Conservation (phyloP, 2,329 filamentous ascomycete genomes). For the Diplodia seriata region DNA sequence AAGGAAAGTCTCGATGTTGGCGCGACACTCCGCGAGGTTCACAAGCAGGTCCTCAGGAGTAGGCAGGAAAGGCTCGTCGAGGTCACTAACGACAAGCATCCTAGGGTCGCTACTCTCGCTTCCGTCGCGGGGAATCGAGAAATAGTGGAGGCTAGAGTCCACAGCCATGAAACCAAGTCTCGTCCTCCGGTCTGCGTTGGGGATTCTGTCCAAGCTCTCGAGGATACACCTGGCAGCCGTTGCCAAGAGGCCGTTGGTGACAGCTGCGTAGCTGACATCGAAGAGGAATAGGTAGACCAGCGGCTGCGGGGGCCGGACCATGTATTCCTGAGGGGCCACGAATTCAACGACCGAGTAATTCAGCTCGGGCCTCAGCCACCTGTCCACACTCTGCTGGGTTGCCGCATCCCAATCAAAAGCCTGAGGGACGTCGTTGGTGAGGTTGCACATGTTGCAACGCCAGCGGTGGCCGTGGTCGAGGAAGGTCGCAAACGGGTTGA, state of each 20-base stretch:
- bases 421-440: slow-evolving; percentile 98
- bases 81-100: slow-evolving; percentile 93
- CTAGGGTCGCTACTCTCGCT: slow-evolving; percentile 84
- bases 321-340: slow-evolving; percentile 97
- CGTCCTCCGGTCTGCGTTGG: slow-evolving; percentile 94
- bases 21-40: slow-evolving; percentile 83
- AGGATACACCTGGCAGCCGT: slow-evolving; percentile 92
- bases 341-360: slow-evolving; percentile 98
- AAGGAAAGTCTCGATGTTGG: slow-evolving; percentile 90
- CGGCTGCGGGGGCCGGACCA: slow-evolving; percentile 96
- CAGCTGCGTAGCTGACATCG: slow-evolving; percentile 89
- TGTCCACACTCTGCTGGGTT: slow-evolving; percentile 86
- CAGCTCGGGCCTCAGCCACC: slow-evolving; percentile 89
- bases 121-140: slow-evolving; percentile 87
- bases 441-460: slow-evolving; percentile 99
- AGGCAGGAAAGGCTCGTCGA: slow-evolving; percentile 95
- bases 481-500: slow-evolving; percentile 97
- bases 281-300: slow-evolving; percentile 95
- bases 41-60: slow-evolving; percentile 92
- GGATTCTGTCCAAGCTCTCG: slow-evolving; percentile 94
- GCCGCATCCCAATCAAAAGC: slow-evolving; percentile 98
- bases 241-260: slow-evolving; percentile 88
- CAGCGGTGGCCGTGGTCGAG: slow-evolving; percentile 96
- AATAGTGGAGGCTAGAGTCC: slow-evolving; percentile 94
- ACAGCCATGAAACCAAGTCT: slow-evolving; percentile 94